Base-by-base conservation (phyloP, 352 stramenopile genomes). In the Phytopythium litorale region DNA sequence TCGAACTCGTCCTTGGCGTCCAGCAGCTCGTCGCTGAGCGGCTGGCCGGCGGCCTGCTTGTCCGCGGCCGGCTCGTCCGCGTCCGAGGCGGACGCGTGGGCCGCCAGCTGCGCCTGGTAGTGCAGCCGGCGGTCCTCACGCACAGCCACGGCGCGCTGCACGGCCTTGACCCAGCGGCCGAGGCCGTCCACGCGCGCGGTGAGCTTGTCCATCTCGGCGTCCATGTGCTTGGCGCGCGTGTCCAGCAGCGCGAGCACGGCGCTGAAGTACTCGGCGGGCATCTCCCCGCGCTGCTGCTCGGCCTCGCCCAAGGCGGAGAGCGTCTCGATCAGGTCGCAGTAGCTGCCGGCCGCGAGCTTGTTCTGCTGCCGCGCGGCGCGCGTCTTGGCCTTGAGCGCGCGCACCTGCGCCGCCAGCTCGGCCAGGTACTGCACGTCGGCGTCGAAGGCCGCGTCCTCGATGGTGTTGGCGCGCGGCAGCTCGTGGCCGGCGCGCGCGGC, bases 251-350 rank as follows among this genome's bases (percentile, higher is more conserved):
- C 64, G 38, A 90, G 63, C 56, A 91, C 56, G 2, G 85, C 82
- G 15, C 64, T 76, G 64, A 89, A 92, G 60, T 90, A 85, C 19
- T 68, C 76, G 35, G 78, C 81, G 23, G 78, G 77, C 63, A 81
- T 80, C 64, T 87, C 85, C 38, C 66, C 71, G 63, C 85, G 84
- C 54, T 78, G 72, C 33, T 89, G 77, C 55, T 94, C 85, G 11
- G 77, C 76, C 55, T 92, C 81, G 1, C 83, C 82, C 53, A 91
- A 71, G 58, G 70, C 72, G 63, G 78, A 79, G 43, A 91, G 76
- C 37, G 69, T 79, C 70, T 94, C 85, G 54, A 92, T 92, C 46
- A 94, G 78, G 57, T 90, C 83, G 63, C 85, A 92, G 79, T 94
- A 89, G 7, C 83, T 77, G n/a, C 79, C 78, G 13, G 85, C 76